Evolutionary conservation across 768 basidiomycete species (phyloP).

Genomic region (Filobasidium wieringae): DNA sequence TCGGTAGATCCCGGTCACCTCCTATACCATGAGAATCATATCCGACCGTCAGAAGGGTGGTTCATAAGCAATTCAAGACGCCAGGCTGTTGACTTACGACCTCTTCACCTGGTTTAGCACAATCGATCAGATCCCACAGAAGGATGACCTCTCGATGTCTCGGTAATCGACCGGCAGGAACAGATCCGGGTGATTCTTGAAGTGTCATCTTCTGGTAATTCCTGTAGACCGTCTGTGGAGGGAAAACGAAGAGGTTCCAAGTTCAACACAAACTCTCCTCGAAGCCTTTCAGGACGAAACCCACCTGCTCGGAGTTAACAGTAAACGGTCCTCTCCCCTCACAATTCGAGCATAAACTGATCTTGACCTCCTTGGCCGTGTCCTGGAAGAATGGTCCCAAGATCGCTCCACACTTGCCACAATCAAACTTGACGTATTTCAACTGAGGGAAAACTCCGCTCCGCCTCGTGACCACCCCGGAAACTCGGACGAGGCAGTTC

Average conservation of each 20-base stretch:
- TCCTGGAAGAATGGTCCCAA: slow-evolving; percentile 98
- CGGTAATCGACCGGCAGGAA: slow-evolving; percentile 92
- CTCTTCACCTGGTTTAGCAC: slow-evolving; percentile 97
- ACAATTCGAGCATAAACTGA: slow-evolving; percentile 88
- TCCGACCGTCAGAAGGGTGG: background rate
- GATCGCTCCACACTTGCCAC: slow-evolving; percentile 82
- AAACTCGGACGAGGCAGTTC: slow-evolving; percentile 88
- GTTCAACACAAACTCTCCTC: background rate
- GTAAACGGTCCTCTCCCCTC: slow-evolving; percentile 90
- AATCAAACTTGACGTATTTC: slow-evolving; percentile 98
- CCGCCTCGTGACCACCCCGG: slow-evolving; percentile 88
- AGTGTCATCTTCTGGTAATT: slow-evolving; percentile 99
- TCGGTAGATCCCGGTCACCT: slow-evolving; percentile 93
- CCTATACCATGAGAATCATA: slow-evolving; percentile 45
- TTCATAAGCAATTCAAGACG: background rate
- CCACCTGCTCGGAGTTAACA: slow-evolving; percentile 89
- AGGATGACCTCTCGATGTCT: slow-evolving; percentile 93
- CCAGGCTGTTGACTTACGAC: slow-evolving; percentile 49
- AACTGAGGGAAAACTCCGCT: slow-evolving; percentile 98
- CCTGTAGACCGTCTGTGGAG: slow-evolving; percentile 74
- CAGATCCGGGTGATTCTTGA: slow-evolving; percentile 94
- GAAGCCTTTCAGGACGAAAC: slow-evolving; percentile 14
- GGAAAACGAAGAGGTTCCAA: background rate
- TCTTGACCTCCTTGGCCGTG: slow-evolving; percentile 80
- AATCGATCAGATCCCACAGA: slow-evolving; percentile 95